phyloP scores from a whole-genome alignment of 2,329 filamentous ascomycete genomes.

The Herpotrichia juniperi region DNA sequence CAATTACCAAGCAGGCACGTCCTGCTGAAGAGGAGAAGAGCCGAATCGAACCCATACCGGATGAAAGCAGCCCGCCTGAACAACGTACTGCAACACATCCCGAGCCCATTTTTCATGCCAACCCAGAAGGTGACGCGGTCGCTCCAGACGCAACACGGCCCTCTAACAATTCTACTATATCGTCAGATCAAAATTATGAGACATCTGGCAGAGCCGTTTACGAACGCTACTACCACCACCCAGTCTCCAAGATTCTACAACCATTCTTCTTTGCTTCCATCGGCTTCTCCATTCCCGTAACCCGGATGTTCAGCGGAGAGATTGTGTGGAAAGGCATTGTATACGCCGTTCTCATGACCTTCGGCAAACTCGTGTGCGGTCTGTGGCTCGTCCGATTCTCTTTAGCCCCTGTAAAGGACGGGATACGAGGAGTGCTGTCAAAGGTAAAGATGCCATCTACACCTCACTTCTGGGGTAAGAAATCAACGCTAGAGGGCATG shows the following conservation, averaged over 20 bases:
- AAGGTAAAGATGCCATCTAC: constrained; percentile 25
- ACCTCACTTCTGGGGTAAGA: constrained; percentile 33
- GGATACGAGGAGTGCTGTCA: constrained; percentile 8
- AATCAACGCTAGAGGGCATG: constrained; percentile 2
- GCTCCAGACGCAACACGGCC: background rate
- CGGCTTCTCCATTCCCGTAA: constrained; percentile 79
- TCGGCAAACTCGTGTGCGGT: constrained; percentile 53
- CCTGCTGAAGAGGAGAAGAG: background rate
- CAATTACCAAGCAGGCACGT: background rate
- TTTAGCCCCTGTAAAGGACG: constrained; percentile 15
- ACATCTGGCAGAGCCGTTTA: constrained; percentile 46
- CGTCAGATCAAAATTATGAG: constrained; percentile 1
- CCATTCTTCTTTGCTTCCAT: constrained; percentile 79
- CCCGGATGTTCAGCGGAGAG: constrained; percentile 66
- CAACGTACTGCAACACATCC: background rate
- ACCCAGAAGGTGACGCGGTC: background rate
- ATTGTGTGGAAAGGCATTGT: constrained; percentile 76
- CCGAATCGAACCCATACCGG: background rate
- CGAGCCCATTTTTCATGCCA: background rate
- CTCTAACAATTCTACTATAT: background rate
- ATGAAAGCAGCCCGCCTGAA: background rate
- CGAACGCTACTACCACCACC: constrained; percentile 53
- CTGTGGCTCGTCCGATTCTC: constrained; percentile 49
- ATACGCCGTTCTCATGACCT: constrained; percentile 72
- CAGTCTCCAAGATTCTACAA: constrained; percentile 62